Percentiles rank a stretch among this genome's conserved stretches.
Evolutionary conservation across 441 rosid genomes (phyloP).

Genomic region (Pelargonium cotyledonis): DNA sequence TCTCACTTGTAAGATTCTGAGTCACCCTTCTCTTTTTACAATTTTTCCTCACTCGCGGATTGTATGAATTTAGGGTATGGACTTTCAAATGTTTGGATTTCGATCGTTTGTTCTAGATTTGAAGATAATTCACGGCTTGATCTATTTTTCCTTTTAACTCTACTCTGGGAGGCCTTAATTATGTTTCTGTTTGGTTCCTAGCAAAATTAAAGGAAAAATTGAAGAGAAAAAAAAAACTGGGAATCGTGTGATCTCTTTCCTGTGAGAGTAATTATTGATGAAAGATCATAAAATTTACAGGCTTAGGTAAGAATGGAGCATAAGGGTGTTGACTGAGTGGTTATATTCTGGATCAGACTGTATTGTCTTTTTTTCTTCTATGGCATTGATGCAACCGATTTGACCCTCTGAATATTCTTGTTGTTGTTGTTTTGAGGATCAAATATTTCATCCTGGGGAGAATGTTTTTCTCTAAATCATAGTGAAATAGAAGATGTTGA

Average conservation of each 20-base stretch:
- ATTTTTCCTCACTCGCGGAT: background rate
- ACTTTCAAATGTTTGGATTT: background rate
- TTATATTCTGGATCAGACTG: background rate
- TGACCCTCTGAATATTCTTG: background rate
- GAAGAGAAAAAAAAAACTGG: too few relatives aligned
- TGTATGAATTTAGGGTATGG: background rate
- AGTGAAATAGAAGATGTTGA: too few relatives aligned
- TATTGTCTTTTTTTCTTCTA: background rate
- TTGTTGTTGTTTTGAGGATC: background rate
- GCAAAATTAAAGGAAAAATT: background rate
- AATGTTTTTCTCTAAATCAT: background rate
- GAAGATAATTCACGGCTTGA: background rate
- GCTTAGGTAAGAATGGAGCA: background rate
- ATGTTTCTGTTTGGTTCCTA: background rate
- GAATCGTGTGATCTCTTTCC: too few relatives aligned
- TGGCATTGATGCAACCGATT: too few relatives aligned
- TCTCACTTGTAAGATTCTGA: background rate
- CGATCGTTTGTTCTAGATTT: background rate
- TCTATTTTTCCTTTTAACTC: background rate
- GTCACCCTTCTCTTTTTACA: background rate
- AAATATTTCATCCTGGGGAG: background rate
- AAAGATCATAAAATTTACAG: background rate
- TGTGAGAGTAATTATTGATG: background rate
- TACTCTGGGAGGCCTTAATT: background rate
- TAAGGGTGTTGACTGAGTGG: constrained; percentile 5